phyloP scores from a whole-genome alignment of 352 stramenopile species.

The Globisporangium perplexum region DNA sequence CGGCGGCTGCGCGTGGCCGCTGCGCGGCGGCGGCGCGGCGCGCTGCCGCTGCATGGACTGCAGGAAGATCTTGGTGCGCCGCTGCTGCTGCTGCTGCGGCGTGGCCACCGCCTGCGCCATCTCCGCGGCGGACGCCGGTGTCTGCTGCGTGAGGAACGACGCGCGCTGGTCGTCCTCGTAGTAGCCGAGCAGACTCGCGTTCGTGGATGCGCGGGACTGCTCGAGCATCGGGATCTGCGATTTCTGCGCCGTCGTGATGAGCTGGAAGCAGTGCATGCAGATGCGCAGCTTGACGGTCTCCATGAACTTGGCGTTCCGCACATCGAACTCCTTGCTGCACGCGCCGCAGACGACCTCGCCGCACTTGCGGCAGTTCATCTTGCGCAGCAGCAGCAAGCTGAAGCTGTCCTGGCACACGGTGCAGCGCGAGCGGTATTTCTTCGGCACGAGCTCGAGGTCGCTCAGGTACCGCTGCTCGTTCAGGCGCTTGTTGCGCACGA shows the following conservation, averaged over 20 bases:
- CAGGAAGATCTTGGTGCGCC: constrained; percentile 59
- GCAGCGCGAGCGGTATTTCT: constrained; percentile 70
- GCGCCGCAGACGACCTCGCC: constrained; percentile 84
- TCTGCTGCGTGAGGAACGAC: constrained; percentile 51
- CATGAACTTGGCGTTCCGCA: constrained; percentile 46
- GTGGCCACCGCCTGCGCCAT: constrained; percentile 8
- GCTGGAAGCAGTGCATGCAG: constrained; percentile 82
- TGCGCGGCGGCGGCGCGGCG: constrained; percentile 13
- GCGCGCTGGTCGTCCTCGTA: constrained; percentile 56
- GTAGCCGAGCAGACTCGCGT: constrained; percentile 62
- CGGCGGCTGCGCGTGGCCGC: constrained; percentile 7
- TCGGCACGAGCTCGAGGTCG: constrained; percentile 77
- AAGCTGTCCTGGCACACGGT: constrained; percentile 81
- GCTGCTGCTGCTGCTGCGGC: constrained; percentile 21
- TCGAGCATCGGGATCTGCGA: constrained; percentile 40
- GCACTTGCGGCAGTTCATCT: constrained; percentile 85
- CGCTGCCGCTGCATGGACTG: constrained; percentile 53
- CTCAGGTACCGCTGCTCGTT: constrained; percentile 80
- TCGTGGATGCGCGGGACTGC: constrained; percentile 42
- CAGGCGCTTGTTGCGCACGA: constrained; percentile 63
- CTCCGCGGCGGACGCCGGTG: constrained; percentile 16
- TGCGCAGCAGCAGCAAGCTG: constrained; percentile 71
- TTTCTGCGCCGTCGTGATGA: constrained; percentile 65
- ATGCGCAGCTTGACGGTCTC: constrained; percentile 76
- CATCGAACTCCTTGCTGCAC: constrained; percentile 81